phyloP scores from a whole-genome alignment of 2,329 filamentous ascomycete species.

The Sporothrix humicola region DNA sequence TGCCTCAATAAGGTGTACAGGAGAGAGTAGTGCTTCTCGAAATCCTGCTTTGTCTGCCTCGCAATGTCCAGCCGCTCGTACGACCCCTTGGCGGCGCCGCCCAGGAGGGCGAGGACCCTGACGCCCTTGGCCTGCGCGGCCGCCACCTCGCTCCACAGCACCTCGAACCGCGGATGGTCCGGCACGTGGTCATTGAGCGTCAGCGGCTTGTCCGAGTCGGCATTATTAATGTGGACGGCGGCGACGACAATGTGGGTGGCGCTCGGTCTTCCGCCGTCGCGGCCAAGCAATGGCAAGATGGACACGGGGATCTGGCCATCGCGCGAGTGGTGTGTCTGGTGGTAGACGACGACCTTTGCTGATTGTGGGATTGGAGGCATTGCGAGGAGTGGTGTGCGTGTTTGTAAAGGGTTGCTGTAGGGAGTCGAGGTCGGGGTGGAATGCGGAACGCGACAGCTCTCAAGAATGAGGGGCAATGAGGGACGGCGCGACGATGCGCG shows the following conservation, averaged over 20 bases:
- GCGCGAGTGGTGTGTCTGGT: constrained; percentile 52
- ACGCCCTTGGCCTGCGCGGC: constrained; percentile 72
- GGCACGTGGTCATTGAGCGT: constrained; percentile 78
- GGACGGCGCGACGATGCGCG: background rate
- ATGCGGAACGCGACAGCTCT: background rate
- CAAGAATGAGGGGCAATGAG: background rate
- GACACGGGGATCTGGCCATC: constrained; percentile 47
- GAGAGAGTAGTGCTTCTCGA: constrained; percentile 73
- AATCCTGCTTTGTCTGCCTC: constrained; percentile 48
- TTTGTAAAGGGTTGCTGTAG: no score
- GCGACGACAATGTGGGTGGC: constrained; percentile 78
- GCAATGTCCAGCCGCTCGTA: constrained; percentile 63
- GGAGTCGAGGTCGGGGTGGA: background rate
- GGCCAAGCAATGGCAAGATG: constrained; percentile 49
- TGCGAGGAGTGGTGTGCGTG: background rate
- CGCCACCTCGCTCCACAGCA: constrained; percentile 73
- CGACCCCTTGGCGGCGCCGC: constrained; percentile 75
- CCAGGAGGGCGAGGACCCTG: constrained; percentile 80
- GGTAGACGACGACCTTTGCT: constrained; percentile 46
- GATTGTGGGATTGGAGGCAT: constrained; percentile 43
- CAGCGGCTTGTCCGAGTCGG: constrained; percentile 46
- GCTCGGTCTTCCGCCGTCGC: constrained; percentile 23
- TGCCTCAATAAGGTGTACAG: no score
- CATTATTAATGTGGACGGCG: constrained; percentile 76
- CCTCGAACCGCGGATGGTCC: constrained; percentile 63